Base-by-base conservation (phyloP, 2,329 filamentous ascomycete genomes). In the Trichophyton mentagrophytes region DNA sequence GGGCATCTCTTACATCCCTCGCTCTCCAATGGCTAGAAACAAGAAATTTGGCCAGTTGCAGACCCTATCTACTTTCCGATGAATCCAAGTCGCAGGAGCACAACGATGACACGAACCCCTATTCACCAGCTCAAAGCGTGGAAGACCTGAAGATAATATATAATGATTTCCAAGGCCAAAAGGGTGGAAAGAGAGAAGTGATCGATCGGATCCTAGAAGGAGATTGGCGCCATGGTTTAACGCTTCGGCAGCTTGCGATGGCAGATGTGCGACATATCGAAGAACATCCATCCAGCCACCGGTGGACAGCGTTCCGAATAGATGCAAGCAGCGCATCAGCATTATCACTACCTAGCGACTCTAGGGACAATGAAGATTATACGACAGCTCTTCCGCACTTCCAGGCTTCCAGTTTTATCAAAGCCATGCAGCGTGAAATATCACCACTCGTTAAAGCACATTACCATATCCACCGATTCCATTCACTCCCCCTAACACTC, bases 371-470 rank as follows among this genome's bases (percentile, higher is more conserved):
- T 25, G 56, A 79, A 60, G 13, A 63, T 30, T 57, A 79, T 61
- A 69, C 73, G 25, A 65, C 68, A 61, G 71, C 73, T 64, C 69
- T 82, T 20, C 89, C 89, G 9, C 84, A 86, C 15, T 89, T 93
- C 67, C 88, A 95, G 68, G 87, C 89, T 0, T 84, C 87, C 3
- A 88, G 86, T 0, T 95, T 95, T 71, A 77, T 95, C 42, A 82
- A 83, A 65, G 87, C 86, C 65, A 81, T 96, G 1, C 87, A 91
- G 66, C 78, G 79, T 46, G 85, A 91, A 68, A 81, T 90, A 17
- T 78, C 89, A 1, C 88, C 89, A 0, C 81, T 93, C 62, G 82
- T 91, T 66, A 95, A 93, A 72, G 87, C 88, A 3, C 88, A 95
- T 72, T 93, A 89, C 71, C 86, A 89, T 66, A 82, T 93, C 63